These are phyloP conservation scores for Xylaria curta DNA, from an alignment of 495 filamentous ascomycete genomes.

Conservation along the genomic window DNA sequence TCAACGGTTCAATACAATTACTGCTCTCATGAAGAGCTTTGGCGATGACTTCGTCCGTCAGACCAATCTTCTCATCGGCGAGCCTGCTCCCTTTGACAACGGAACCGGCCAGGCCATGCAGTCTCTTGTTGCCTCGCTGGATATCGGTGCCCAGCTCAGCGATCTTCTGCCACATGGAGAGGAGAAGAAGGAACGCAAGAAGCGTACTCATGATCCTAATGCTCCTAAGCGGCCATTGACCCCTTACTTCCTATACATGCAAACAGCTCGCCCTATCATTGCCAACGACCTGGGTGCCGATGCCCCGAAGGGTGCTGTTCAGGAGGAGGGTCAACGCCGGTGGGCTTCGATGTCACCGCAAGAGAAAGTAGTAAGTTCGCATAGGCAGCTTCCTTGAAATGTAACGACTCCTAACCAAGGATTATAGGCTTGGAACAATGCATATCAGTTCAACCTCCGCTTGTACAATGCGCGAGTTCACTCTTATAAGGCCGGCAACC, in stretches of 20 bases:
- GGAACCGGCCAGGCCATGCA: conserved; percentile 52
- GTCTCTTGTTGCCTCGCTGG: conserved; percentile 57
- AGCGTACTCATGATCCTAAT: conserved; percentile 88
- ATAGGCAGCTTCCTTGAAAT: not conserved
- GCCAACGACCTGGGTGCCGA: conserved; percentile 73
- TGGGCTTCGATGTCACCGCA: conserved; percentile 76
- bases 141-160: conserved; percentile 42
- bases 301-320: conserved; percentile 77
- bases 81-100: conserved; percentile 57
- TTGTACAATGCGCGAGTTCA: conserved; percentile 74
- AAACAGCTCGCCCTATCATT: conserved; percentile 78
- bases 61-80: conserved; percentile 76
- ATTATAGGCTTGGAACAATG: conserved; percentile 70
- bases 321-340: conserved; percentile 79
- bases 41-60: conserved; percentile 82
- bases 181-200: conserved; percentile 83
- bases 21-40: conserved; percentile 73
- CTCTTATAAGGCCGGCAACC: conserved; percentile 74
- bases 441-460: conserved; percentile 77
- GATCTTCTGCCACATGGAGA: conserved; percentile 54
- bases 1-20: conserved; percentile 72
- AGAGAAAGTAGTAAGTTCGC: conserved; percentile 72
- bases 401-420: conserved; percentile 25
- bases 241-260: conserved; percentile 92
- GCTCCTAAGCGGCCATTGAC: conserved; percentile 93